Base-by-base conservation (phyloP, 2,329 filamentous ascomycete species). In the Coniochaeta ligniaria region DNA sequence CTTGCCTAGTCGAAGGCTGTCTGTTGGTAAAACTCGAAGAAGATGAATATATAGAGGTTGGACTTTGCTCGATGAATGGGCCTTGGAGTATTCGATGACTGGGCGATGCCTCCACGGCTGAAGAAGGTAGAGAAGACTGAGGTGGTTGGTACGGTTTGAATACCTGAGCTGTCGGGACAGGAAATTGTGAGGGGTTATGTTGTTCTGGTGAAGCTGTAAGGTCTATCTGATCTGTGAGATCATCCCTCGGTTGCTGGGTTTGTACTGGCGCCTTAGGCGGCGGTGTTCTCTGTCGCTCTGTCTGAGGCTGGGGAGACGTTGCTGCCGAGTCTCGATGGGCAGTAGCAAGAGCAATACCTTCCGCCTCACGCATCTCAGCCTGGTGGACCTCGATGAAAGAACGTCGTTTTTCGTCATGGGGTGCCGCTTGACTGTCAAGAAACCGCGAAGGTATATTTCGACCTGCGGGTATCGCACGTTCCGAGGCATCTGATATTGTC, bases 351-450 rank as follows among this genome's bases (percentile, higher is more conserved):
- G 83, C 84, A 66, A 78, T 77, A 2, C 83, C 85, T 68, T 88
- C 85, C 6, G 81, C 83, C 66, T 81, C 74, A 41, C 83, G 79
- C 80, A 87, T 86, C 67, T 87, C 76, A 4, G 83, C 83, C 67
- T 80, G 82, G 64, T 83, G 83, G 20, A 77, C 76, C 69, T 83
- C 83, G 60, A 86, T 84, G 65, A 83, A 84, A 0, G 83, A 86
- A 61, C 76, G 79, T 58, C 83, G 76, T 52, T 80, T 79, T 28
- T 85, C 83, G 63, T 85, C 80, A 33, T 76, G 77, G 12, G 70
- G 67, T 20, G 68, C 68, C 20, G 72, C 64, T 6, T 70, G 68
- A 12, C 62, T 67, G 58, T 71, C 76, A n/a, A 79, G 66, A 57
- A 74, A 73, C 38, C 69, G 69, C 14, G 74, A 68, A 28, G 66